Evolutionary conservation across 2,329 filamentous ascomycete genomes (phyloP).

Genomic region (Colletotrichum cordylinicola): DNA sequence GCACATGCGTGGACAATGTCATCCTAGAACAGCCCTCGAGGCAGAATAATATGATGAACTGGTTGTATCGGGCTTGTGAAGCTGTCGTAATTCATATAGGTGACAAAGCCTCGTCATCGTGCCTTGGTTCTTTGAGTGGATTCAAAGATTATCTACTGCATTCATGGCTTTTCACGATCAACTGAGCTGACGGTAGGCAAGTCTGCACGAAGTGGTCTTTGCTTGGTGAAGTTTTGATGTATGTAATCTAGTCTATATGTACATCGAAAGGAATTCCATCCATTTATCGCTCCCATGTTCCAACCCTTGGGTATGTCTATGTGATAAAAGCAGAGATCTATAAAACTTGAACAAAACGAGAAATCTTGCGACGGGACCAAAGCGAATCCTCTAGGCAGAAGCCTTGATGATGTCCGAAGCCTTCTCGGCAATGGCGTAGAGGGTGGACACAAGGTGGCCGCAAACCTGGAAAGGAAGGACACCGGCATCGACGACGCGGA

Average conservation of each 20-base stretch:
- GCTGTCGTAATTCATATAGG: neutral
- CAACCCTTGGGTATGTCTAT: neutral
- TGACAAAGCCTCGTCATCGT: fast-evolving
- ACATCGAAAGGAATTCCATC: neutral
- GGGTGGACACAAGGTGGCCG: slow-evolving; percentile 54
- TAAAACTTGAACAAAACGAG: neutral
- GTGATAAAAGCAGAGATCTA: neutral
- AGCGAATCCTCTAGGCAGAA: neutral
- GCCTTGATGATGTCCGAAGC: slow-evolving; percentile 34
- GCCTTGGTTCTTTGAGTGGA: neutral
- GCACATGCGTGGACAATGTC: neutral
- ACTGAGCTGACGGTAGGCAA: too few species aligned
- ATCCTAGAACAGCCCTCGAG: neutral
- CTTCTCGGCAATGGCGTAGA: slow-evolving; percentile 60
- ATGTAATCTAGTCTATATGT: neutral
- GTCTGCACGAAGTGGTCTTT: fast-evolving
- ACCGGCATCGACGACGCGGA: slow-evolving; percentile 55
- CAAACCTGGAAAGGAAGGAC: slow-evolving; percentile 54
- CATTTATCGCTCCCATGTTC: neutral
- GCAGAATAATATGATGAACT: fast-evolving
- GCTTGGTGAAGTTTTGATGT: neutral
- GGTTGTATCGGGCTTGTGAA: fast-evolving
- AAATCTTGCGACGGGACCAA: neutral
- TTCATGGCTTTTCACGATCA: neutral
- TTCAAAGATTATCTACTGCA: neutral